phyloP scores from a whole-genome alignment of 176 grass and related monocot genomes.

The Sorghum bicolor region DNA sequence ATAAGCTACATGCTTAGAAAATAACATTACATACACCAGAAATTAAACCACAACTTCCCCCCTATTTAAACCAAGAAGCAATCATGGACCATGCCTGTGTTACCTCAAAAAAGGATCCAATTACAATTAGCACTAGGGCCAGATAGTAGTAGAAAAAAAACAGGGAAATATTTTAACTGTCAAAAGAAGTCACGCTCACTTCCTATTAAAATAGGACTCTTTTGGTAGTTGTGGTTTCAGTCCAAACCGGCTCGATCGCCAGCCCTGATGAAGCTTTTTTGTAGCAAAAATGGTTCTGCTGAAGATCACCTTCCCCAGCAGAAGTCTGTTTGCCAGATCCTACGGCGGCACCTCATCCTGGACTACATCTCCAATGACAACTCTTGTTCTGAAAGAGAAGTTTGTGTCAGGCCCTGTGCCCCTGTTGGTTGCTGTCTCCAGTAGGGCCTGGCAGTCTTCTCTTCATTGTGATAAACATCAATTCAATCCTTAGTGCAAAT shows the following conservation, averaged over 20 bases:
- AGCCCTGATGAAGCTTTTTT: neutral
- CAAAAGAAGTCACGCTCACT: neutral
- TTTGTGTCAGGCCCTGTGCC: neutral
- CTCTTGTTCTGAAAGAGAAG: neutral
- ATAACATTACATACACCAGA: neutral
- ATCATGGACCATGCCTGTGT: too few relatives aligned
- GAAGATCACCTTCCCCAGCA: neutral
- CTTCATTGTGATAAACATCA: neutral
- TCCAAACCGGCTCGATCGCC: neutral
- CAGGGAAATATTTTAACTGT: neutral
- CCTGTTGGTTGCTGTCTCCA: neutral
- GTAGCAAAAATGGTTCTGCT: neutral
- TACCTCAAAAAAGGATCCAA: too few relatives aligned
- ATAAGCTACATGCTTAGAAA: neutral
- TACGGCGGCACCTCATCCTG: too few relatives aligned
- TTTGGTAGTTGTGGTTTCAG: neutral
- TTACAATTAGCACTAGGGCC: too few relatives aligned
- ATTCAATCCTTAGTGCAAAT: neutral
- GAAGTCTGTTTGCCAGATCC: neutral
- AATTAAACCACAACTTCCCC: neutral
- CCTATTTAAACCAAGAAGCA: neutral
- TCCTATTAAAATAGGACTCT: neutral
- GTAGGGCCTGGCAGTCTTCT: neutral
- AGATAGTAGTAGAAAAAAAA: neutral
- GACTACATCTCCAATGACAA: too few relatives aligned